A percentile compares a stretch with the other conserved stretches of the same genome.
phyloP scores from a whole-genome alignment of 2,329 filamentous ascomycete species.

The Cercospora brassicicola region DNA sequence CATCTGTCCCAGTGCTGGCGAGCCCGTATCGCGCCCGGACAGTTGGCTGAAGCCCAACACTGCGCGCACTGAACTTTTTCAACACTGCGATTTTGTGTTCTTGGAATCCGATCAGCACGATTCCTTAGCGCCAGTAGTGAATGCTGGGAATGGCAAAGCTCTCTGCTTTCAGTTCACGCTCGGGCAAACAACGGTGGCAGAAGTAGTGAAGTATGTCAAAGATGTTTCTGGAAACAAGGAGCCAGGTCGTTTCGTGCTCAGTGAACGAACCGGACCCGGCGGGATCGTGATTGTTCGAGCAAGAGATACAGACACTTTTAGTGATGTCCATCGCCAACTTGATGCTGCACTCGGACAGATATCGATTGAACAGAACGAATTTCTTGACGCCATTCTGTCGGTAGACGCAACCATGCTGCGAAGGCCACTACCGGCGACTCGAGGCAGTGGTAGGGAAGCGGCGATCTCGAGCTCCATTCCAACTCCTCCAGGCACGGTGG shows the following conservation, averaged over 20 bases:
- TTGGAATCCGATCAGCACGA: slow-evolving; percentile 74
- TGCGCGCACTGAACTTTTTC: slow-evolving; percentile 69
- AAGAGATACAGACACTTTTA: slow-evolving; percentile 53
- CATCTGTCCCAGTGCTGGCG: slow-evolving; percentile 72
- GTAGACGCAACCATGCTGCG: slow-evolving; percentile 73
- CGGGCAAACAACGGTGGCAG: slow-evolving; percentile 61
- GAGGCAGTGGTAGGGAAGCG: background rate
- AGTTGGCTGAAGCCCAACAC: slow-evolving; percentile 71
- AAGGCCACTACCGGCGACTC: slow-evolving; percentile 56
- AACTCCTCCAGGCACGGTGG: background rate
- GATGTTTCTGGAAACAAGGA: slow-evolving; percentile 73
- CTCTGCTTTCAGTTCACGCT: slow-evolving; percentile 63
- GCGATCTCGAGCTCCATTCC: slow-evolving; percentile 6
- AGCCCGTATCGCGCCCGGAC: slow-evolving; percentile 63
- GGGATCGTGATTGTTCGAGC: slow-evolving; percentile 79
- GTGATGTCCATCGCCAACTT: slow-evolving; percentile 45
- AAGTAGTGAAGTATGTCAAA: slow-evolving; percentile 77
- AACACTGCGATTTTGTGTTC: slow-evolving; percentile 86
- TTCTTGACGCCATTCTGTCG: slow-evolving; percentile 83
- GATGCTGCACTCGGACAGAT: slow-evolving; percentile 74
- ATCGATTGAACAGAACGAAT: slow-evolving; percentile 84
- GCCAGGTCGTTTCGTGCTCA: slow-evolving; percentile 31
- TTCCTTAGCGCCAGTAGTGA: slow-evolving; percentile 71
- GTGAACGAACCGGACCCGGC: slow-evolving; percentile 33
- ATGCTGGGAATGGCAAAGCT: slow-evolving; percentile 79